phyloP scores from a whole-genome alignment of 2,329 filamentous ascomycete genomes.

The Fusarium chuoi region DNA sequence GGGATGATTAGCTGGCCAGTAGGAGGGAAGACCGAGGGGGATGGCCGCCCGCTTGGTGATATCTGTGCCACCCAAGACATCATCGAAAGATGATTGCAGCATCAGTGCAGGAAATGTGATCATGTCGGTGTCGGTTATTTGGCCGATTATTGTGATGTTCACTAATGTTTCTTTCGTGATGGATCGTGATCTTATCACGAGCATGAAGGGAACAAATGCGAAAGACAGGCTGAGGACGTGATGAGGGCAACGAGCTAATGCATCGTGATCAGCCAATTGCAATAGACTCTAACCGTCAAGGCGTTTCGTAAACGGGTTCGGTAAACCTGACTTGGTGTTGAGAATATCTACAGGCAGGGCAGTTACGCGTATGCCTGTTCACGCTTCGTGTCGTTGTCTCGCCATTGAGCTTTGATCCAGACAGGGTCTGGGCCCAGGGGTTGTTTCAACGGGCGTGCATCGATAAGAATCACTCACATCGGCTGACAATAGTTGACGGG shows the following conservation, averaged over 20 bases:
- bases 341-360: fast-evolving
- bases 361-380: background rate
- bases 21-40: slow-evolving; percentile 23
- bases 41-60: background rate
- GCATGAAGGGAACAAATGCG: background rate
- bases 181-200: fast-evolving
- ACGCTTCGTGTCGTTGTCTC: fast-evolving
- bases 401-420: background rate
- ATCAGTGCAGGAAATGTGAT: background rate
- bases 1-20: background rate
- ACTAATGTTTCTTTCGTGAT: no score
- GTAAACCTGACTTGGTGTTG: no score
- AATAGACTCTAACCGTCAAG: fast-evolving
- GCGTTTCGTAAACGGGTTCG: no score
- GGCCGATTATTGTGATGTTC: background rate
- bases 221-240: fast-evolving
- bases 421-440: background rate
- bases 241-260: background rate
- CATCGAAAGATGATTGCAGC: background rate
- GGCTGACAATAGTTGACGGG: no score
- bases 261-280: fast-evolving
- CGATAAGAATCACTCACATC: no score
- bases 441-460: background rate
- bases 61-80: background rate
- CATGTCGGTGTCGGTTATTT: background rate